Conservation (phyloP, 176 grass and related monocot genomes). For the Ananas comosus region DNA sequence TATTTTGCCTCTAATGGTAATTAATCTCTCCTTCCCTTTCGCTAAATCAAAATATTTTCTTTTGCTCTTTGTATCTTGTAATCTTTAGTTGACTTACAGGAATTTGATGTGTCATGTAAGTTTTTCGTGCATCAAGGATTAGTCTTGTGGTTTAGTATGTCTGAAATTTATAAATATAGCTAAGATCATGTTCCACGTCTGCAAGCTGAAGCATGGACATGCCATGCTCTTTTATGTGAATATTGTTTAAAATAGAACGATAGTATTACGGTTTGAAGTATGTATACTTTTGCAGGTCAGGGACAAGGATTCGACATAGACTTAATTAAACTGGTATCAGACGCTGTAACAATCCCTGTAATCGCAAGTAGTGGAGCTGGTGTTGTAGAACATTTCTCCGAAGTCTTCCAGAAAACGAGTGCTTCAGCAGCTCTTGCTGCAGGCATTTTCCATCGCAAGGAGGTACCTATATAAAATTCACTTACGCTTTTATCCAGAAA, state of each 20-base stretch:
- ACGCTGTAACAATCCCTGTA: slow-evolving; percentile 86
- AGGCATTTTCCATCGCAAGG: slow-evolving; percentile 92
- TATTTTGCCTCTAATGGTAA: no score
- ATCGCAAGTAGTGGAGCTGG: slow-evolving; percentile 94
- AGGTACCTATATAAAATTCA: slow-evolving; percentile 37
- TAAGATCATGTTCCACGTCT: no score
- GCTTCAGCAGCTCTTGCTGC: slow-evolving; percentile 94
- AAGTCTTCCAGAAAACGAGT: slow-evolving; percentile 85
- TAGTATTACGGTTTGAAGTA: neutral
- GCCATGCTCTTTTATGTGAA: no score
- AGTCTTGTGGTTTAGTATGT: no score
- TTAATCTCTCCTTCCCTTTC: no score
- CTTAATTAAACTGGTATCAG: slow-evolving; percentile 82
- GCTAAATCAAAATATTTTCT: no score
- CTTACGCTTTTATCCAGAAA: neutral
- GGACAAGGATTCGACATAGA: slow-evolving; percentile 88
- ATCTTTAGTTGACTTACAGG: no score
- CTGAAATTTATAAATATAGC: no score
- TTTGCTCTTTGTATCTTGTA: no score
- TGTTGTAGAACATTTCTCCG: slow-evolving; percentile 57
- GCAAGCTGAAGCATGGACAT: no score
- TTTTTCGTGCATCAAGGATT: no score
- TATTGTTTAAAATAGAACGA: neutral
- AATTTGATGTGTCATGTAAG: no score
- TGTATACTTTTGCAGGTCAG: slow-evolving; percentile 49